Base-by-base conservation (phyloP, 495 filamentous ascomycete species). In the Friedmanniomyces endolithicus region DNA sequence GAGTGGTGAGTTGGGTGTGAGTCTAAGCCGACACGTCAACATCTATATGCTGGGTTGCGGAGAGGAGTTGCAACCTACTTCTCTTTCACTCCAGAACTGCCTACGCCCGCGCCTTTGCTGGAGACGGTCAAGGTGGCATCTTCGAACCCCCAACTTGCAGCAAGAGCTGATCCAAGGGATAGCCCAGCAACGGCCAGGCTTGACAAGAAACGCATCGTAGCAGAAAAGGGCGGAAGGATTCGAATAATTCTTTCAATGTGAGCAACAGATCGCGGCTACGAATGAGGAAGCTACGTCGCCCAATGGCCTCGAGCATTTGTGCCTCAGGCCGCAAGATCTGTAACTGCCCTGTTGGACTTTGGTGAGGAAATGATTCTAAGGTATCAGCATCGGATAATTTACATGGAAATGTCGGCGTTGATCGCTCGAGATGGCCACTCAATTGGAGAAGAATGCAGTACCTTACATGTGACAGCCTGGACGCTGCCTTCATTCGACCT, bases 141-240 rank as follows among this genome's bases (percentile, higher is more conserved):
- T 65, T 84, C 78, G 68, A 92, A 92, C 19, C 80, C 78, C 89
- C 89, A 95, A 33, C 86, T 79, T 49, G 86, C 85, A 40, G 86
- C 83, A 8, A 47, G 20, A 47, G 44, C 43, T 23, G 56, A 33
- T 17, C 50, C 43, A 8, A 63, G 40, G 12, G 52, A 53, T 0
- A 56, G 53, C 45, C 45, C 17, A 29, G 49, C n/a, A 4, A 52
- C 17, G 14, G 48, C 19, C 0, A 49, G n/a, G 22, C 34, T 40
- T 27, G 11, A 23, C 9, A 46, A 33, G 14, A 55, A 33, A 27
- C 35, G 55, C 58, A 61, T 61, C 1, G 14, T 40, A 41, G 35
- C 16, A 9, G 24, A 41, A 12, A 6, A 20, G 8, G 19, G 44
- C 19, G 17, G 7, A 23, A 41, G 17, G 6, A 14, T 14, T 41